These are phyloP conservation scores for Thymus quinquecostatus DNA, from an alignment of 257 asterid genomes.

Conservation along the genomic window DNA sequence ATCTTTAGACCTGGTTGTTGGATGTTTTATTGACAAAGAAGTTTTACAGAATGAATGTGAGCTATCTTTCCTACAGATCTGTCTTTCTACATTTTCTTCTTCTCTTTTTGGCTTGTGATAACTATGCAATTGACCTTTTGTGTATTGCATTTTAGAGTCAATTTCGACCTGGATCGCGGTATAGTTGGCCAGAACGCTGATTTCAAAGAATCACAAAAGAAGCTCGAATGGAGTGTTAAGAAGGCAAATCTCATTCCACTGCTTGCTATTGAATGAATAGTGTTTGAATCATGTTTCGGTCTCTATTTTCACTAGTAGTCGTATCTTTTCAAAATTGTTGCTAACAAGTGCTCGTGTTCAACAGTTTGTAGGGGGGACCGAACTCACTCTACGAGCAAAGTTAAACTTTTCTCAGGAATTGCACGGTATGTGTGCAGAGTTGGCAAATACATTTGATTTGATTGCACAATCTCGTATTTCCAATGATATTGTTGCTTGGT, in stretches of 20 bases:
- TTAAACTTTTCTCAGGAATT: constrained; percentile 89
- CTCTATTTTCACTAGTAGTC: background rate
- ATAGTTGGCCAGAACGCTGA: constrained; percentile 89
- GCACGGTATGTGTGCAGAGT: constrained; percentile 60
- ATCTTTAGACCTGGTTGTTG: background rate
- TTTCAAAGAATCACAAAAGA: constrained; percentile 87
- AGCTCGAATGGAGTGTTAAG: constrained; percentile 91
- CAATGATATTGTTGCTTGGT: constrained; percentile 26
- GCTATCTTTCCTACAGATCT: constrained; percentile 5
- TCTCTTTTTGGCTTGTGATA: background rate
- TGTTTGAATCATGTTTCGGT: constrained; percentile 17
- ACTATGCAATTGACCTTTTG: background rate
- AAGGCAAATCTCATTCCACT: constrained; percentile 60
- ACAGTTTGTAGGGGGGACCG: constrained; percentile 95
- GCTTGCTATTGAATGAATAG: constrained; percentile 21
- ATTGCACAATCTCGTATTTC: background rate
- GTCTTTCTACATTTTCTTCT: background rate
- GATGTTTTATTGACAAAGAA: constrained; percentile 7
- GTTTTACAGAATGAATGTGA: constrained; percentile 10
- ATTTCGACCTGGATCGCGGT: constrained; percentile 93
- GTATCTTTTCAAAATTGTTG: constrained; percentile 24
- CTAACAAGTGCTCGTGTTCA: constrained; percentile 35
- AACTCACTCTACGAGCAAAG: constrained; percentile 93
- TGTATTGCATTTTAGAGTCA: constrained; percentile 59
- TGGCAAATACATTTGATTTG: constrained; percentile 15